Evolutionary conservation across 768 basidiomycete genomes (phyloP), one percentile per base, ranked within the genome.

Genomic region (Suillus tomentosus): DNA sequence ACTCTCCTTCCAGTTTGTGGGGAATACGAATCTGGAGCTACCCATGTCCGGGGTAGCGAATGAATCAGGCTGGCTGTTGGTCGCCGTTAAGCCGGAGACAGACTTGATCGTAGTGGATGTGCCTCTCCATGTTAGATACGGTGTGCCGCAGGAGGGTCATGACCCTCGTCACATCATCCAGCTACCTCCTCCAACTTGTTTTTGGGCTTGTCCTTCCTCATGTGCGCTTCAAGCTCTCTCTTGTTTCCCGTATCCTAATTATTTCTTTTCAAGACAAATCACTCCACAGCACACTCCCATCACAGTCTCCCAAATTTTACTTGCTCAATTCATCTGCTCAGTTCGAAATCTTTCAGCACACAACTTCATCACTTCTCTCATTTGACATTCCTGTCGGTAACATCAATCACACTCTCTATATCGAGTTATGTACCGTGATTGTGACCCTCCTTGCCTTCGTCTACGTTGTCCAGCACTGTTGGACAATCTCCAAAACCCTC

Each of bases 101-200:
- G 63, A 67, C 40, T 65, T 58, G 27, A 53, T 70, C 22, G 50
- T 64, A 0, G 60, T 81, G 27, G 73, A 79, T 27, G 64, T 84
- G 6, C 83, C 82, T 9, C 61, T 84, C 48, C 82, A 84, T 66
- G 76, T 76, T 19, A 79, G 82, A 15, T 84, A 84, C 64, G 78
- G 77, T 31, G 62, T 65, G 51, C 79, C 77, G 45, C 51, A 60
- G 15, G 45, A 60, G 13, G 64, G 55, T 24, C 55, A 54, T 43
- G n/a, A 54, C 22, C 65, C 68, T 11, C 60, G 67, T 59, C 67
- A 70, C 24, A 63, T 63, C 1, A 69, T 80, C 40, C 36, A 61
- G 13, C 61, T 79, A 34, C 61, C 65, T 5, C 62, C 70, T 24
- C 75, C 80, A 5, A 36, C 64, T 1, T 74, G 73, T 24, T 77